These are phyloP conservation scores for Eucalyptus erythrocorys DNA, from an alignment of 345 rosid genomes.

Conservation along the genomic window DNA sequence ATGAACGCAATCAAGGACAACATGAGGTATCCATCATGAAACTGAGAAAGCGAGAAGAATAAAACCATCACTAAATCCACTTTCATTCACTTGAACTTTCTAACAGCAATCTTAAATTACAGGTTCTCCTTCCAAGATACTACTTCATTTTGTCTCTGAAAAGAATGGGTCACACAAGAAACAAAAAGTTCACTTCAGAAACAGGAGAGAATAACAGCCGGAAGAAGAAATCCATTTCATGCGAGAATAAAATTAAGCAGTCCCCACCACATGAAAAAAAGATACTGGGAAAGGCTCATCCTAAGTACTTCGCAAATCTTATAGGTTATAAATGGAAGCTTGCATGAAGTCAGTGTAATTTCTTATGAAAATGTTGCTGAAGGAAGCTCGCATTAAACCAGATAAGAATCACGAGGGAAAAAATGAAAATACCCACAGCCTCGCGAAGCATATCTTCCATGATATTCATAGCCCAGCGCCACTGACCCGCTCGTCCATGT, in stretches of 20 bases:
- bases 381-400: constrained; percentile 23
- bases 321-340: background rate
- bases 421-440: constrained; percentile 64
- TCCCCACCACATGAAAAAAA: background rate
- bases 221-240: background rate
- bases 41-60: background rate
- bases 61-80: background rate
- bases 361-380: background rate
- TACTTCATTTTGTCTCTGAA: background rate
- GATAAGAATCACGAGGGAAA: constrained; percentile 10
- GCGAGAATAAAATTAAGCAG: background rate
- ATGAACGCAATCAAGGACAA: background rate
- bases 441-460: constrained; percentile 77
- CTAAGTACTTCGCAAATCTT: background rate
- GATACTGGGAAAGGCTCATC: background rate
- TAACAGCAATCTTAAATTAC: background rate
- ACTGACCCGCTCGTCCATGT: constrained; percentile 83
- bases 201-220: background rate
- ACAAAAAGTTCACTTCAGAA: background rate
- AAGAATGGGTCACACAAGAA: background rate
- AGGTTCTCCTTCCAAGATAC: background rate
- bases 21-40: background rate
- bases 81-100: background rate
- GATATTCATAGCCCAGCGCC: constrained; percentile 97
- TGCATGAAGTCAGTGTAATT: background rate